Evolutionary conservation across 305 asterid species (phyloP).

Genomic region (Fraxinus greggii): DNA sequence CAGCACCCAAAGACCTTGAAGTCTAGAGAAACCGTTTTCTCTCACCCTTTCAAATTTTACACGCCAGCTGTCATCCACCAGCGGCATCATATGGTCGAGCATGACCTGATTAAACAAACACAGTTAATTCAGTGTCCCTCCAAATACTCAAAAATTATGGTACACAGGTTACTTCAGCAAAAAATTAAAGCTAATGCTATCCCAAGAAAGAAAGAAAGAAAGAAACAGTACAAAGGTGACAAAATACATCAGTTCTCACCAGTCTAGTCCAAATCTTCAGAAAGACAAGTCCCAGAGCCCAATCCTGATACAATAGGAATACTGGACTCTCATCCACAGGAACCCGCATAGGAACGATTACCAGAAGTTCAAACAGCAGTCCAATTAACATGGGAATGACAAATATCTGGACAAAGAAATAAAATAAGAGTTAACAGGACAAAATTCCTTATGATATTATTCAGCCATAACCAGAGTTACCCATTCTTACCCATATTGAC

Average conservation of each 20-base stretch:
- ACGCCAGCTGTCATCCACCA: slow-evolving; percentile 94
- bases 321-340: slow-evolving; percentile 97
- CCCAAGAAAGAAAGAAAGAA: background rate
- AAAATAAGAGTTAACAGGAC: slow-evolving; percentile 10
- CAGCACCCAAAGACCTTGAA: slow-evolving; percentile 87
- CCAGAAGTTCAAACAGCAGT: slow-evolving; percentile 90
- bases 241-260: slow-evolving; percentile 44
- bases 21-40: slow-evolving; percentile 91
- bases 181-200: background rate
- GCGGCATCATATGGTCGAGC: slow-evolving; percentile 91
- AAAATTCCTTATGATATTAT: background rate
- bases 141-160: background rate
- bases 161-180: background rate
- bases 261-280: slow-evolving; percentile 97
- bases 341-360: slow-evolving; percentile 94
- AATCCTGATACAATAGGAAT: slow-evolving; percentile 93
- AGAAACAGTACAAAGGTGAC: background rate
- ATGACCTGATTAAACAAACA: slow-evolving; percentile 55
- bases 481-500: slow-evolving; percentile 80
- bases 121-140: background rate
- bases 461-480: background rate
- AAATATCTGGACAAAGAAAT: slow-evolving; percentile 53
- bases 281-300: slow-evolving; percentile 96
- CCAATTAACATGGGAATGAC: slow-evolving; percentile 93
- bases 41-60: slow-evolving; percentile 87